Evolutionary conservation across 768 basidiomycete species (phyloP), one percentile per base, ranked within the genome.

Genomic region (Fibroporia radiculosa): DNA sequence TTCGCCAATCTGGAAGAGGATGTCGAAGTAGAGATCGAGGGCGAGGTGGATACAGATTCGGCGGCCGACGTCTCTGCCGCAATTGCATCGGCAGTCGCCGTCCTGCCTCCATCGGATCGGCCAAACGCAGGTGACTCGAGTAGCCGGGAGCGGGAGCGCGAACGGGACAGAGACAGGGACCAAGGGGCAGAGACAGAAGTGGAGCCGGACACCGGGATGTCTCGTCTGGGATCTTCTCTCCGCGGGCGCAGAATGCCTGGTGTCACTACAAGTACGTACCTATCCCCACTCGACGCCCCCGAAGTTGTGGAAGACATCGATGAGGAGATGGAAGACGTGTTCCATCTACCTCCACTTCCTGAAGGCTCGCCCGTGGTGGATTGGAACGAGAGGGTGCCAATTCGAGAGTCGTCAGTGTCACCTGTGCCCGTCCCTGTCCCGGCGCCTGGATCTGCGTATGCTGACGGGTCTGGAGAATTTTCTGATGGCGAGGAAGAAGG

Each of bases 1-100:
- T 99, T 85, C 56, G 93, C 93, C 12, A 85, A 98, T 61, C 77
- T 99, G 14, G 93, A 98, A 39, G 92, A 91, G 45, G 95, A 97
- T 58, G 93, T 96, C 39, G 95, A 97, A 52, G 67, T 78, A 0
- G 83, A 84, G 16, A 48, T 62, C 12, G 70, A 69, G 31, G 51
- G 42, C 18, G 62, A 64, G 24, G 63, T 60, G 23, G 48, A 49
- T 7, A 50, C 32, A n/a, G 52, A 49, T 1, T 42, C 31, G 8
- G 50, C 48, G 12, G 48, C 33, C 2, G 47, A 46, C 23, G 44
- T 40, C 22, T 51, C 48, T 1, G 56, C 49, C 8, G 46, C 41
- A 22, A 42, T 49, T 24, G 47, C 52, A 0, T 31, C 49, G 20
- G 44, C 27, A 22, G 45, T 49, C 14, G 47, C 47, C 2, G 34